Conservation (phyloP, 768 basidiomycete genomes). For the Vararia minispora region DNA sequence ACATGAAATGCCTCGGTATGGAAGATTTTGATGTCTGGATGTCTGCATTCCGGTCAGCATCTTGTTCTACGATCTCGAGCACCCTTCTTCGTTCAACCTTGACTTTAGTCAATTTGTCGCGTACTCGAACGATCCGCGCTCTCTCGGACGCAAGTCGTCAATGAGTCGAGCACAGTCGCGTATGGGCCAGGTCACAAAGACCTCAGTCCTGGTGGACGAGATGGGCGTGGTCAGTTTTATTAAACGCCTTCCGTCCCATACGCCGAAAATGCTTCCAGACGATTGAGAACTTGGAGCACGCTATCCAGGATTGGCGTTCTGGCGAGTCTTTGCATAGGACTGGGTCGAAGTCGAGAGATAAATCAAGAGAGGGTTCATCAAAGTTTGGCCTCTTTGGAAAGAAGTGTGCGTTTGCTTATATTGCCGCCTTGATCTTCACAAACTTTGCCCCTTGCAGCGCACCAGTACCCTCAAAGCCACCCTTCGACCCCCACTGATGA, state of each 20-base stretch:
- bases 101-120: slow-evolving; percentile 49
- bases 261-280: slow-evolving; percentile 27
- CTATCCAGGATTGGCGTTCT: slow-evolving; percentile 32
- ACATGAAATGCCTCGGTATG: slow-evolving; percentile 63
- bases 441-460: too few relatives aligned
- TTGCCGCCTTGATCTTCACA: too few relatives aligned
- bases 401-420: slow-evolving; percentile 10
- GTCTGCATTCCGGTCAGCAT: slow-evolving; percentile 52
- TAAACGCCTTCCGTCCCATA: background rate
- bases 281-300: slow-evolving; percentile 46
- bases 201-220: slow-evolving; percentile 47
- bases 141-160: slow-evolving; percentile 24
- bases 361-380: slow-evolving; percentile 52
- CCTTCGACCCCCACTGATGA: slow-evolving; percentile 4
- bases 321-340: too few relatives aligned
- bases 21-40: slow-evolving; percentile 72
- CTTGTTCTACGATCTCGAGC: background rate
- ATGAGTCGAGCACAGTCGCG: slow-evolving; percentile 25
- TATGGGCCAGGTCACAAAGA: slow-evolving; percentile 37
- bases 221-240: slow-evolving; percentile 44
- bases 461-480: too few relatives aligned
- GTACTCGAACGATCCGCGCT: slow-evolving; percentile 25
- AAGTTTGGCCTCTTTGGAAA: slow-evolving; percentile 18
- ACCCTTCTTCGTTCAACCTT: slow-evolving; percentile 1
- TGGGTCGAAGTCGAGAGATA: slow-evolving; percentile 45